Base-by-base conservation (phyloP, 164 flowering plant genomes). In the Liquidambar formosana region DNA sequence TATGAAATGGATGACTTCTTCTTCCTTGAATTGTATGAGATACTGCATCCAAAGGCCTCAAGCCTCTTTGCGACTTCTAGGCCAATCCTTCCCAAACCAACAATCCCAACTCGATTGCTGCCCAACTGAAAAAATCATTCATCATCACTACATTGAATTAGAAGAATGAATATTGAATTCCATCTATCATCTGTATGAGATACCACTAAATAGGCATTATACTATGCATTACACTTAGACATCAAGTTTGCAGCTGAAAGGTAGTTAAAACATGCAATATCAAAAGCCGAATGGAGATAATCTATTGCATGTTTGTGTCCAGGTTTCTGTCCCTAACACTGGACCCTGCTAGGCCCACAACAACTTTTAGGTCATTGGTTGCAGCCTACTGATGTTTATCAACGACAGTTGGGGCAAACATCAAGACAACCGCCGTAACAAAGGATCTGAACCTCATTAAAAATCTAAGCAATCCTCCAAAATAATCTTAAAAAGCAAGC, bases 1-100 rank as follows among this genome's bases (percentile, higher is more conserved):
- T 77, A 89, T 16, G 83, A 21, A 61, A 80, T 79, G 8, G 77
- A 73, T 18, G 77, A 61, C 65, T 89, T 90, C 71, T 67, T 65
- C 27, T 63, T 80, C 72, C 88, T 87, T 9, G 97, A 90, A 67
- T 69, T 76, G 80, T 92, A 90, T 27, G 78, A 75, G 28, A 92
- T 82, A 4, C 3, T 71, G 77, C 95, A 90, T 67, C 85, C 85
- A 77, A 88, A 86, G 3, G 89, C 86, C 57, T 80, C 83, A 4
- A 92, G 83, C 57, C 97, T 83, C 68, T 82, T 88, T 4, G 93
- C 91, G 51, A 87, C 82, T 72, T 78, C 79, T 5, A 68, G 66
- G 62, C 95, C 97, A 57, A 92, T 92, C 69, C 73, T 81, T 66
- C 95, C 95, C 18, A 90, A 66, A 49, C 93, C 95, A 60, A 92